phyloP scores from a whole-genome alignment of 805 yeast genomes.

The Zygosaccharomyces kombuchaensis region DNA sequence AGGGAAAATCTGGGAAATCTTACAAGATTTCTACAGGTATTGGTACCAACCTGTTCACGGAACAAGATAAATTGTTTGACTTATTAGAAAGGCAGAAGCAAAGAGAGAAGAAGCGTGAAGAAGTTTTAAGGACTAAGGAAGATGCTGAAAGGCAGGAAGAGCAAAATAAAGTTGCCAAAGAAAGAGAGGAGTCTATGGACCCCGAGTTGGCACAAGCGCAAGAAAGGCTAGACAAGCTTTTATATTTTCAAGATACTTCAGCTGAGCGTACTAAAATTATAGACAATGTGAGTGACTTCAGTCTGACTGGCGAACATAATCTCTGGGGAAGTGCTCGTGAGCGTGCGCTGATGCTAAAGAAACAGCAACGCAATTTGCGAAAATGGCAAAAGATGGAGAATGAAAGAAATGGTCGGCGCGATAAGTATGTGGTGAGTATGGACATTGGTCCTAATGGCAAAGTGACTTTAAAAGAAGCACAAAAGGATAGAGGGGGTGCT shows the following conservation, averaged over 20 bases:
- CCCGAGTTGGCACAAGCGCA: constrained; percentile 67
- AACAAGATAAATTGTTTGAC: constrained; percentile 62
- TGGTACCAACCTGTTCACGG: constrained; percentile 60
- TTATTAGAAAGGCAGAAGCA: constrained; percentile 49
- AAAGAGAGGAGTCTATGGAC: constrained; percentile 43
- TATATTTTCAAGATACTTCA: constrained; percentile 79
- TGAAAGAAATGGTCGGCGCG: constrained; percentile 65
- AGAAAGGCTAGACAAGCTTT: constrained; percentile 62
- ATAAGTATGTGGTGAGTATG: constrained; percentile 66
- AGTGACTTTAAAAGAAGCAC: constrained; percentile 55
- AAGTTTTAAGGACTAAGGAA: constrained; percentile 28
- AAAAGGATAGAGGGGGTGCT: constrained; percentile 21
- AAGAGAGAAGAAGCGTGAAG: constrained; percentile 36
- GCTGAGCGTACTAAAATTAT: constrained; percentile 89
- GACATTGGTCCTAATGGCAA: constrained; percentile 73
- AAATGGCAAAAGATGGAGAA: constrained; percentile 56
- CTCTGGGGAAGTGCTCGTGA: constrained; percentile 84
- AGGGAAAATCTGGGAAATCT: constrained; percentile 35
- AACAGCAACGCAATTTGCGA: constrained; percentile 72
- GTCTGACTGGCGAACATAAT: constrained; percentile 49
- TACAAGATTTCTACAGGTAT: constrained; percentile 57
- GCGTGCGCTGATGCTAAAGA: constrained; percentile 79
- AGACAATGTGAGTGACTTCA: constrained; percentile 83
- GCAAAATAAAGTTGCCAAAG: constrained; percentile 40
- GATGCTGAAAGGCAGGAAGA: constrained; percentile 31